phyloP scores from a whole-genome alignment of 78 protist genomes.

The Creolimax fragrantissima region DNA sequence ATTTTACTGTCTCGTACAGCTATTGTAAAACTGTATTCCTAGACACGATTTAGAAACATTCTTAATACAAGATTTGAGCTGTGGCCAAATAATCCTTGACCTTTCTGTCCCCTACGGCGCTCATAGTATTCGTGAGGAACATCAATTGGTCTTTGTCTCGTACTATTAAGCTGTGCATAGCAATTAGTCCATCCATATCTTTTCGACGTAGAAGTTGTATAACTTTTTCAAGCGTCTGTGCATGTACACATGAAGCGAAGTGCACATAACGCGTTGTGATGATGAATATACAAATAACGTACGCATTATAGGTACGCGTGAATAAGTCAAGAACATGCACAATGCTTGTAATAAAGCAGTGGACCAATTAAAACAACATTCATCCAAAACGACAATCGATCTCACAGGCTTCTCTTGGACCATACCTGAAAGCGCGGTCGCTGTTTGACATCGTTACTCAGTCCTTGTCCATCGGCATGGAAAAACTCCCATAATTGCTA shows the following conservation, averaged over 20 bases:
- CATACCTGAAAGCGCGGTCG: not conserved
- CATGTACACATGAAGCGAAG: not conserved
- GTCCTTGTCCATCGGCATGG: not conserved
- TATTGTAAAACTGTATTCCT: too few species aligned
- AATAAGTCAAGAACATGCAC: too few species aligned
- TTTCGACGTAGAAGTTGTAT: not conserved
- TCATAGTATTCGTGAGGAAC: not conserved
- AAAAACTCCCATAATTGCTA: not conserved
- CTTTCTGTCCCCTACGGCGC: not conserved
- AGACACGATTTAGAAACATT: too few species aligned
- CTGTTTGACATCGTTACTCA: not conserved
- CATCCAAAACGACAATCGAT: not conserved
- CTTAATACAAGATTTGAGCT: too few species aligned
- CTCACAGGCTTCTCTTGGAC: not conserved
- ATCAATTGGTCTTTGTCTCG: not conserved
- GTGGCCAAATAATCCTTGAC: not conserved
- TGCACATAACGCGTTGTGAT: not conserved
- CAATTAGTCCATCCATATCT: not conserved
- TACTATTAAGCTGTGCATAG: not conserved
- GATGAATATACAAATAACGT: too few species aligned
- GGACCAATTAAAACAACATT: not conserved
- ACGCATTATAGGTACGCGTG: too few species aligned
- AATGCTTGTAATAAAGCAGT: not conserved
- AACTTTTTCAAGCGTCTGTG: not conserved
- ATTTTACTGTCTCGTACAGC: too few species aligned